Evolutionary conservation across 2,329 filamentous ascomycete genomes (phyloP), one percentile per base, ranked within the genome.

Genomic region (Phialophora verrucosa): DNA sequence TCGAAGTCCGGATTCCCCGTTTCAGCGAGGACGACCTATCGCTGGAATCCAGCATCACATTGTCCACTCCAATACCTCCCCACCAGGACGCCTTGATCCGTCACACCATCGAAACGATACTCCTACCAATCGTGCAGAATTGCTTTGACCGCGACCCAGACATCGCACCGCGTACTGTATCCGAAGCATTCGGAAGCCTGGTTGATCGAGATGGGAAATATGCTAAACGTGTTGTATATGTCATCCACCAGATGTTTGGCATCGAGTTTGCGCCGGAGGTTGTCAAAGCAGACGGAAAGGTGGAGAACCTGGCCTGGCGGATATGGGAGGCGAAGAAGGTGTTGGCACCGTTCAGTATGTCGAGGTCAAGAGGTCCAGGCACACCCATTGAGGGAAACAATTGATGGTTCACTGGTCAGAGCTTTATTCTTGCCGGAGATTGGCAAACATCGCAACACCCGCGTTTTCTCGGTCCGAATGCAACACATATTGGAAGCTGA

Each of bases 261-360:
- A 91, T 99, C 67, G 95, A 99, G 77, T 93, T 99, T 75, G 92
- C 95, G 1, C 90, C 93, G 0, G 92, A 92, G 53, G 94, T 98
- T 0, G 95, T 99, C 35, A 88, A 91, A 60, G 93, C 93, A 0
- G 95, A 99, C 80, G 92, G 95, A 5, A 96, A 90, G 72, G 91
- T 98, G 66, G 88, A 86, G 75, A 97, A 96, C 76, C 82, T 99
- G 69, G 93, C 93, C 5, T 97, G 94, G 93, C 87, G 95, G 74
- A 91, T 99, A 70, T 95, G 91, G 77, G 96, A 96, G 77, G 95
- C 95, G 42, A 97, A 97, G 83, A 92, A 93, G 79, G 95, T 97
- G 70, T 79, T 98, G 80, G 89, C 88, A 54, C 89, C 89, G 0
- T 91, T 91, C 73, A 90, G 87, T 75, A 89, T 91, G 87, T 88